Evolutionary conservation across 2,329 filamentous ascomycete genomes (phyloP).

Genomic region (Aspergillus pseudotamarii): DNA sequence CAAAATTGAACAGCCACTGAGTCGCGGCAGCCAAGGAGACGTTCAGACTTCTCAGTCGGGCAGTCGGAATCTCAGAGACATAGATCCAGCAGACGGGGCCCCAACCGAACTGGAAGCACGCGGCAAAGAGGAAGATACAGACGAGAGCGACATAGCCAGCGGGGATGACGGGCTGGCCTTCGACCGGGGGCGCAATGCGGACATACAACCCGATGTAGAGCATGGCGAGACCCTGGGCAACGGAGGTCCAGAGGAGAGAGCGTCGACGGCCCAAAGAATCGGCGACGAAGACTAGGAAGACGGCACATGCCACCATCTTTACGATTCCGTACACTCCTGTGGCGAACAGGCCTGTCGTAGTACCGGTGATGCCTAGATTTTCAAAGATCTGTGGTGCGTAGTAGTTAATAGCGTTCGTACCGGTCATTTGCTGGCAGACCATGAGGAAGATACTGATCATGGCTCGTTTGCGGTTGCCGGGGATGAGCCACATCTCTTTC

Average conservation of each 20-base stretch:
- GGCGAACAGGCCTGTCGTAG: slow-evolving; percentile 41
- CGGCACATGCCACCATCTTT: slow-evolving; percentile 55
- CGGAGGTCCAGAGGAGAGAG: slow-evolving; percentile 65
- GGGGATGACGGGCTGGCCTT: slow-evolving; percentile 58
- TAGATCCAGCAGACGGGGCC: slow-evolving; percentile 75
- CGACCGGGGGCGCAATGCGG: slow-evolving; percentile 48
- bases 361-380: slow-evolving; percentile 36
- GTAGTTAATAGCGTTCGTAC: slow-evolving; percentile 42
- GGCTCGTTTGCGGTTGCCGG: slow-evolving; percentile 56
- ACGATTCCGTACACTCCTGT: slow-evolving; percentile 45
- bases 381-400: slow-evolving; percentile 44
- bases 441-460: slow-evolving; percentile 54
- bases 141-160: slow-evolving; percentile 72
- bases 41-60: slow-evolving; percentile 66
- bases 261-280: slow-evolving; percentile 70
- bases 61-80: slow-evolving; percentile 70
- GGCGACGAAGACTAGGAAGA: slow-evolving; percentile 68
- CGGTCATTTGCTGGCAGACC: slow-evolving; percentile 54
- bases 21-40: slow-evolving; percentile 69
- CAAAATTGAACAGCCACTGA: slow-evolving; percentile 76
- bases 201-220: slow-evolving; percentile 74
- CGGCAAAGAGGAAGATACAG: slow-evolving; percentile 73
- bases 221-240: slow-evolving; percentile 63
- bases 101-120: slow-evolving; percentile 71
- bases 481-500: slow-evolving; percentile 65